Evolutionary conservation across 192 early-diverging fungal species (phyloP), one percentile per base, ranked within the genome.

Genomic region (Entomortierella parvispora): DNA sequence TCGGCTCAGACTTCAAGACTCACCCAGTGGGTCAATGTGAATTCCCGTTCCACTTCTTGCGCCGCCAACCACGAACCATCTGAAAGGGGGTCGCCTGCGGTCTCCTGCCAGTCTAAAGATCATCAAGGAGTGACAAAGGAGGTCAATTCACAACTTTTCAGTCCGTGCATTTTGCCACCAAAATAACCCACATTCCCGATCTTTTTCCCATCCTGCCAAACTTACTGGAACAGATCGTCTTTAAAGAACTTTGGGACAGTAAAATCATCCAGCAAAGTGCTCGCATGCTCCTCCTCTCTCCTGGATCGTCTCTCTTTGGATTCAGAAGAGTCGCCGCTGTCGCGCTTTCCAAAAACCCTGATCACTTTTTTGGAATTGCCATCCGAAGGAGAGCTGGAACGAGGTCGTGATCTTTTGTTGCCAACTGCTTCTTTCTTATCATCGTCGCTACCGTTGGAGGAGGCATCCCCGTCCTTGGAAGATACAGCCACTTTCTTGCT

Each of bases 61-160:
- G 15, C 88, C 86, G 10, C 93, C 93, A 25, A 87, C 83, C 11
- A 95, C 91, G 42, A 95, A 82, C 92, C 93, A 95, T 14, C 91
- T 85, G 58, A 85, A 89, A 11, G 93, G 93, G 18, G 91, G 93
- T 46, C 93, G 66, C 18, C 87, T 71, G 20, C 78, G 55, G 28
- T 83, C 79, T 17, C 93, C 90, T 20, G 87, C 80, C 15, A 86
- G 80, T 28, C 79, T 72, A 63, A 22, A 20, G n/a, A n/a, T n/a
- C n/a, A 58, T 12, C 18, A 12, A 28, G 15, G 31, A 25, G 4
- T 14, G 45, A 10, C 0, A n/a, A 22, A 17, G 22, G 45, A 49
- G 32, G 3, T 55, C 20, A 56, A 20, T 28, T 14, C 1, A 22
- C 2, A 33, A 9, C n/a, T n/a, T n/a, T n/a, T n/a, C n/a, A n/a